phyloP scores from a whole-genome alignment of 495 filamentous ascomycete species.

The Penicillium lividum region DNA sequence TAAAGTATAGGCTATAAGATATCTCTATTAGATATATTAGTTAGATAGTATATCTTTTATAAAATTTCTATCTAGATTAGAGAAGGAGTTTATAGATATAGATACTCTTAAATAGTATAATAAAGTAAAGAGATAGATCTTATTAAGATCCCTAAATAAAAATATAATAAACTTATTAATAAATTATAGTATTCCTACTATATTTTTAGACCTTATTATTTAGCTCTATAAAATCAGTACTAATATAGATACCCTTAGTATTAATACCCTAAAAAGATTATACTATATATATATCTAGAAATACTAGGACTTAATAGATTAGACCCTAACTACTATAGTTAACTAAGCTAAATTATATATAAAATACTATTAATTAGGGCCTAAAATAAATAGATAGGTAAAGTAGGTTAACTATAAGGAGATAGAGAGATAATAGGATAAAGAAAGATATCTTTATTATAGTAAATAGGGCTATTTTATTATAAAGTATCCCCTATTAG shows the following conservation, averaged over 20 bases:
- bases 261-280: not conserved
- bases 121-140: too few species aligned
- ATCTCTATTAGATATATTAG: conserved; percentile 9
- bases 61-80: too few species aligned
- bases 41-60: not conserved
- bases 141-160: conserved; percentile 3
- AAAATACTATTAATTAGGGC: not conserved
- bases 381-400: not conserved
- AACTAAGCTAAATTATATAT: not conserved
- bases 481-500: not conserved
- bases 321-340: not conserved
- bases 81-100: too few species aligned
- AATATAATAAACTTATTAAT: conserved; percentile 5
- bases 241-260: too few species aligned
- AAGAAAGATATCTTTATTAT: conserved; percentile 3
- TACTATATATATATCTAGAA: not conserved
- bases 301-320: too few species aligned
- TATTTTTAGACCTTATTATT: too few species aligned
- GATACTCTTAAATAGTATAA: too few species aligned
- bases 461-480: not conserved
- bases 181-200: conserved; percentile 5
- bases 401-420: conserved; percentile 2
- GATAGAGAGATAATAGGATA: not conserved
- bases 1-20: conserved; percentile 1
- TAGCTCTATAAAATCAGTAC: too few species aligned